Base-by-base conservation (phyloP, 768 basidiomycete genomes). In the Kwoniella sp. region DNA sequence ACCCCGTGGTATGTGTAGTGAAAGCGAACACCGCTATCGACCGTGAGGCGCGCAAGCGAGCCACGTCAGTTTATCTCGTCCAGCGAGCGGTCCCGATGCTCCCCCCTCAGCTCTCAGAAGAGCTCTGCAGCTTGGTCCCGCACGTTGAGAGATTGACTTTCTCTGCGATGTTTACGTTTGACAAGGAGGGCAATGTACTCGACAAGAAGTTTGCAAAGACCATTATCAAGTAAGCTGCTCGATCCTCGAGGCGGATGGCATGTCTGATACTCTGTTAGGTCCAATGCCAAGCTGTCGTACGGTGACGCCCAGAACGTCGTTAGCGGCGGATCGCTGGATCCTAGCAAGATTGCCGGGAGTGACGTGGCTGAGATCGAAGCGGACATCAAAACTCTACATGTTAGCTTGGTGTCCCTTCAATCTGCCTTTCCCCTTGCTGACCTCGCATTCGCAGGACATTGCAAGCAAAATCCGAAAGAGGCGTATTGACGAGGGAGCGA, bases 31-130 rank as follows among this genome's bases (percentile, higher is more conserved):
- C 92, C 10, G 88, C 95, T n/a, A 78, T 99, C 63, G 95, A 99
- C 67, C 88, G 95, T 20, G 95, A 99, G 76, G 95, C 95, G 33
- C 84, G 92, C 60, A 98, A 98, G 76, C 82, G 92, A 53, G 95
- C 92, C 23, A 96, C 91, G 2, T 91, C 88, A 64, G 95, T 99
- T 40, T 96, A 98, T 70, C 86, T 99, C 37, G 84, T 98, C 23
- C 95, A 99, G 73, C 84, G 93, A 48, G 84, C 86, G 19, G 93
- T 96, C 11, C 92, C 93, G 1, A 99, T 99, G 95, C 79, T 99
- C 8, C 95, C 95, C 2, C 89, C 90, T 23, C 79, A 85, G n/a
- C 78, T 99, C 37, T 88, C 86, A 66, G 92, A 96, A 74, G 84
- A 91, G 63, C 79, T 92, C 12, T 99, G 95, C 77, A 93, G 89